A percentile compares a stretch with the other conserved stretches of the same genome.
Evolutionary conservation across 2,329 filamentous ascomycete species (phyloP).

Genomic region (Ophiostoma ulmi): DNA sequence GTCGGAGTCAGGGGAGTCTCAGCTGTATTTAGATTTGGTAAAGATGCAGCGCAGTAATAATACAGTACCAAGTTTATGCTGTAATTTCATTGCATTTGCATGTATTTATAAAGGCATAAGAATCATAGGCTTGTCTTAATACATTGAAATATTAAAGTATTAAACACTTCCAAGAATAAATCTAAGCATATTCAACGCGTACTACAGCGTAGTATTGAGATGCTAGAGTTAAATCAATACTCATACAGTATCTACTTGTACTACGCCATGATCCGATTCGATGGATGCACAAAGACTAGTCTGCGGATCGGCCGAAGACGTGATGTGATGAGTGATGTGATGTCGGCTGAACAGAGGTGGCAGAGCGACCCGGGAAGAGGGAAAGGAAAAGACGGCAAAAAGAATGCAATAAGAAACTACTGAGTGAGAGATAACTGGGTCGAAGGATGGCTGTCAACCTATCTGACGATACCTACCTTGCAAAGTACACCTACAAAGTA

Average conservation of each 20-base stretch:
- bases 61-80: background rate
- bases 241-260: background rate
- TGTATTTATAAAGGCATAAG: no score
- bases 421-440: background rate
- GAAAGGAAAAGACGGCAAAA: background rate
- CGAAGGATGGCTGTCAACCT: background rate
- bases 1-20: constrained; percentile 2
- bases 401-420: no score
- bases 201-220: no score
- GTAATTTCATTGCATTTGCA: background rate
- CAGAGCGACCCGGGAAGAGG: background rate
- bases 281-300: background rate
- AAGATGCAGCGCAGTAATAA: background rate
- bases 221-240: no score
- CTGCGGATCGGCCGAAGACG: constrained; percentile 7
- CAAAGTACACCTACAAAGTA: no score
- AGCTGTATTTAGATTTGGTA: background rate
- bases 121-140: no score
- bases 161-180: no score
- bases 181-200: no score
- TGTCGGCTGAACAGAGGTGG: background rate
- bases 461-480: no score
- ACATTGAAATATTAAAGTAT: no score
- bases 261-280: constrained; percentile 3
- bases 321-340: background rate